phyloP scores from a whole-genome alignment of 2,329 filamentous ascomycete species.

The Seiridium cupressi region DNA sequence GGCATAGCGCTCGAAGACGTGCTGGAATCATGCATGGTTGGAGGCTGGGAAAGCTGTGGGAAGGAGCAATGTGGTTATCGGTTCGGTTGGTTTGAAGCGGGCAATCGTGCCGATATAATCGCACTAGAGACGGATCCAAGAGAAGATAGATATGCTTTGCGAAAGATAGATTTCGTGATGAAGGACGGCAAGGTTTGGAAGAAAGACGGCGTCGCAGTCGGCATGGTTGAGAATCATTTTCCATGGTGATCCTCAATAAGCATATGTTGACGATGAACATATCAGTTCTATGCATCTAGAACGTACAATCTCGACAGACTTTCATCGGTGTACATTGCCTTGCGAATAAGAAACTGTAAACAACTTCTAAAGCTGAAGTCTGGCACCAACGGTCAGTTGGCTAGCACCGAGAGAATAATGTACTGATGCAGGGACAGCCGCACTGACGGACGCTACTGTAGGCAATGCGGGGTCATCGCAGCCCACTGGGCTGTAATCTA shows the following conservation, averaged over 20 bases:
- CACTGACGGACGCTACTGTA: too few species aligned
- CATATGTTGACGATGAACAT: too few species aligned
- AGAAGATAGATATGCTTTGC: slow-evolving; percentile 37
- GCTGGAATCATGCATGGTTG: slow-evolving; percentile 46
- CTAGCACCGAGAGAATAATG: too few species aligned
- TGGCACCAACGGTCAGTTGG: too few species aligned
- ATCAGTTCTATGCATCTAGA: too few species aligned
- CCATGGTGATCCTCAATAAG: background rate
- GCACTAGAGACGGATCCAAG: slow-evolving; percentile 44
- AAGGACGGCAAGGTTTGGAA: slow-evolving; percentile 55
- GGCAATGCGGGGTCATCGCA: too few species aligned
- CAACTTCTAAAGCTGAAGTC: too few species aligned
- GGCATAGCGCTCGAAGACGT: slow-evolving; percentile 49
- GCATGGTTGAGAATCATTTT: slow-evolving; percentile 2
- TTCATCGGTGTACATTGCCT: too few species aligned
- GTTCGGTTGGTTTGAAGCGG: slow-evolving; percentile 51
- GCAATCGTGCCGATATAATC: slow-evolving; percentile 49
- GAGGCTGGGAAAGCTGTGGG: slow-evolving; percentile 56
- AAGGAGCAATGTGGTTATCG: slow-evolving; percentile 46
- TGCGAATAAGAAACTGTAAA: too few species aligned
- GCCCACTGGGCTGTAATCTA: too few species aligned
- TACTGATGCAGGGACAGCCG: too few species aligned
- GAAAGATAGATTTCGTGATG: slow-evolving; percentile 54
- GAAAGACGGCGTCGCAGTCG: slow-evolving; percentile 1
- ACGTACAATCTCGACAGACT: too few species aligned